Conservation (phyloP, 805 yeast genomes). For the Candida golubevii region DNA sequence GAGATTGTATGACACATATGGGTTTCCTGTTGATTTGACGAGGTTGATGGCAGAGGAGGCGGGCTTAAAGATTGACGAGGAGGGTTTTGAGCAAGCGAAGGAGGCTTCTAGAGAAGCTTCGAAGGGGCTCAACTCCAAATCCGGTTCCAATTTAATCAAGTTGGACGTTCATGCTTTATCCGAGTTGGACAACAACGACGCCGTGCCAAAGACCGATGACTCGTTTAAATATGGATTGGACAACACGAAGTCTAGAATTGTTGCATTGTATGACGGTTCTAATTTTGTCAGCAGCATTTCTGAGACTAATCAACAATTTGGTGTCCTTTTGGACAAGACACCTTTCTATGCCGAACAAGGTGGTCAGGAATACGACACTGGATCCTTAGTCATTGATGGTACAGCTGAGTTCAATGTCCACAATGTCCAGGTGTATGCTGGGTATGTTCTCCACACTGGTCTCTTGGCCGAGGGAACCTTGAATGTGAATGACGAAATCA, state of each 20-base stretch:
- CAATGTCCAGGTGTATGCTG: constrained; percentile 89
- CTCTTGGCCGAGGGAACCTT: constrained; percentile 70
- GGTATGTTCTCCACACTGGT: constrained; percentile 96
- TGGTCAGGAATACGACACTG: constrained; percentile 97
- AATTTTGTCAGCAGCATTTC: constrained; percentile 49
- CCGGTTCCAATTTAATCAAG: constrained; percentile 60
- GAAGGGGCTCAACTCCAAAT: constrained; percentile 70
- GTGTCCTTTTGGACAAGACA: constrained; percentile 81
- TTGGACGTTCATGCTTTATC: constrained; percentile 90
- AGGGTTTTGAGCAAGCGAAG: constrained; percentile 87
- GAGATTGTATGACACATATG: constrained; percentile 97
- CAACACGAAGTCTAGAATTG: constrained; percentile 62
- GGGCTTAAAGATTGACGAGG: constrained; percentile 87
- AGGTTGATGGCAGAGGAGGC: constrained; percentile 98
- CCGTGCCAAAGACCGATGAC: constrained; percentile 80
- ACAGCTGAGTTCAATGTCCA: constrained; percentile 81
- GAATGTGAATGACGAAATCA: constrained; percentile 62
- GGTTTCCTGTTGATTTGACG: constrained; percentile 98
- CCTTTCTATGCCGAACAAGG: constrained; percentile 99
- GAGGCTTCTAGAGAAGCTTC: constrained; percentile 91
- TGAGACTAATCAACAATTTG: constrained; percentile 50
- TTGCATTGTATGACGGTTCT: constrained; percentile 67
- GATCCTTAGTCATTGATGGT: constrained; percentile 87
- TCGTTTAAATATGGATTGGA: constrained; percentile 68
- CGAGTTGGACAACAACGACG: constrained; percentile 53